Percentiles rank a stretch among this genome's conserved stretches.
phyloP scores from a whole-genome alignment of 495 filamentous ascomycete genomes.

The Aspergillus olivimuriae region DNA sequence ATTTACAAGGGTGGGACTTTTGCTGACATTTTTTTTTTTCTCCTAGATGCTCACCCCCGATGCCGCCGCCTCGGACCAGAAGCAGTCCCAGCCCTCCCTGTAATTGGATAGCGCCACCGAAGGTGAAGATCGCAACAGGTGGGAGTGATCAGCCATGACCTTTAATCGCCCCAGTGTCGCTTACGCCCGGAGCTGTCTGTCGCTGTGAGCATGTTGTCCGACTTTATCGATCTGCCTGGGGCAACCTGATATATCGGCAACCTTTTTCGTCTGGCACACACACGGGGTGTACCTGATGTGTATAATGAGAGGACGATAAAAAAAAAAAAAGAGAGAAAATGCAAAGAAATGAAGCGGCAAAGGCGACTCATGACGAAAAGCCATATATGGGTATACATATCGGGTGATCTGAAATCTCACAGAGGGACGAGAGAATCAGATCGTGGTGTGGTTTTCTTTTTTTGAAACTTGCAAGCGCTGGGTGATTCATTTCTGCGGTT shows the following conservation, averaged over 20 bases:
- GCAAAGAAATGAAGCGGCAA: too few relatives aligned
- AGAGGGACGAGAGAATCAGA: too few relatives aligned
- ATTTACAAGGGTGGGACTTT: neutral
- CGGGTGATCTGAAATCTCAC: too few relatives aligned
- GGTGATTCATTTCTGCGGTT: neutral
- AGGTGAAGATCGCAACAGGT: conserved; percentile 17
- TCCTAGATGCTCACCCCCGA: conserved; percentile 45
- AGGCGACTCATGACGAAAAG: too few relatives aligned
- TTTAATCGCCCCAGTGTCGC: conserved; percentile 3
- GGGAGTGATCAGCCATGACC: conserved; percentile 9
- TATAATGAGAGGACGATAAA: neutral
- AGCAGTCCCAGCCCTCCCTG: conserved; percentile 34
- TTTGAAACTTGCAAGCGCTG: too few relatives aligned
- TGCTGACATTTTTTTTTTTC: conserved; percentile 8
- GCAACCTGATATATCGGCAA: too few relatives aligned
- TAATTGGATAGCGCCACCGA: conserved; percentile 27
- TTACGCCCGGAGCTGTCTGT: conserved; percentile 7
- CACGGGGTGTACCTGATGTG: neutral
- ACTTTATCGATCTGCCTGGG: conserved; percentile 8
- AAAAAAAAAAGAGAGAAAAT: too few relatives aligned
- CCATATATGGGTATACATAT: too few relatives aligned
- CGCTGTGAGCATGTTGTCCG: conserved; percentile 1
- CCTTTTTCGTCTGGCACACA: neutral
- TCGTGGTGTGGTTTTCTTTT: too few relatives aligned
- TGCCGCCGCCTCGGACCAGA: conserved; percentile 24